These are phyloP conservation scores for Acer saccharum DNA, from an alignment of 345 rosid genomes.

Conservation along the genomic window DNA sequence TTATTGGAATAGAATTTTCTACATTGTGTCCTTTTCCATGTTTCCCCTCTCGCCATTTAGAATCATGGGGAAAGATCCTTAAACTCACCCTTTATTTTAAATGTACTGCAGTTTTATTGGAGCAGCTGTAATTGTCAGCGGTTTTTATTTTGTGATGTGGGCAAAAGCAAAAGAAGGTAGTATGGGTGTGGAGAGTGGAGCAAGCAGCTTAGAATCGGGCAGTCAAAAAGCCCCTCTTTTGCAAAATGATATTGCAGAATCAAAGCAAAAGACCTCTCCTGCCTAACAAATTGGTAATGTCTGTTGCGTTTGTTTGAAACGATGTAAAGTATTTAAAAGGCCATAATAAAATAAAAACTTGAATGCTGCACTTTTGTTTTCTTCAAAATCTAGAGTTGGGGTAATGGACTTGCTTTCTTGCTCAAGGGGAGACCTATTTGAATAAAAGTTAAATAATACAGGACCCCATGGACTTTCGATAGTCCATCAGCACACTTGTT, in stretches of 20 bases:
- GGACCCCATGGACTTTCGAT: slow-evolving; percentile 8
- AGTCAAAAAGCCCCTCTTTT: slow-evolving; percentile 43
- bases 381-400: neutral
- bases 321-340: neutral
- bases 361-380: neutral
- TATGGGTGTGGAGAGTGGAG: slow-evolving; percentile 18
- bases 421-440: neutral
- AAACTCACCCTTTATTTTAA: neutral
- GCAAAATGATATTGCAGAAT: slow-evolving; percentile 34
- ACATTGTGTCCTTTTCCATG: neutral
- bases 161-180: slow-evolving; percentile 51
- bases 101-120: slow-evolving; percentile 48
- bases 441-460: neutral
- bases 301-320: neutral
- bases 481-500: neutral
- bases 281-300: slow-evolving; percentile 25
- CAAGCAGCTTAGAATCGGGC: slow-evolving; percentile 22
- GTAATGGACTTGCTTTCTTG: neutral
- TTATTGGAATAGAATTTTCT: slow-evolving; percentile 3
- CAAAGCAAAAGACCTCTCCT: slow-evolving; percentile 13
- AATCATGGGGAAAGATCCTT: neutral
- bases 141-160: slow-evolving; percentile 64
- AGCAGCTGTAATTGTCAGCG: slow-evolving; percentile 43
- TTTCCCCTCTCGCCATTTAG: neutral
- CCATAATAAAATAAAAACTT: neutral